A percentile compares a stretch with the other conserved stretches of the same genome.
phyloP scores from a whole-genome alignment of 148 eudicot species.

The Rheum nobile region DNA sequence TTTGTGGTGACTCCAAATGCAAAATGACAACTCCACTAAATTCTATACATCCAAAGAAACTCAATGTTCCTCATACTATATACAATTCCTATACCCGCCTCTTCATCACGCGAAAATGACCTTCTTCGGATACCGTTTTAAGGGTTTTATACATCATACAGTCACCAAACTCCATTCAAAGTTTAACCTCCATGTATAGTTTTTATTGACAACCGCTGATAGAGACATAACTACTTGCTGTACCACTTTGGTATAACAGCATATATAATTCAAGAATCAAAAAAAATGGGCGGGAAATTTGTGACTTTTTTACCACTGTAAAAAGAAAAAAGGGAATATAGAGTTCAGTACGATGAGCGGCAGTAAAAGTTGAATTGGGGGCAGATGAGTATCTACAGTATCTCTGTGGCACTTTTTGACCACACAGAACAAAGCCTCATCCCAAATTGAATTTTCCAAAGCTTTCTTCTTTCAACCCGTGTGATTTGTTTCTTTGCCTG shows the following conservation, averaged over 20 bases:
- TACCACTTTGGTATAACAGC: neutral
- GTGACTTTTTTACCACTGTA: neutral
- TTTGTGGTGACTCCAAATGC: neutral
- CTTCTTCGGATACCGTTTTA: neutral
- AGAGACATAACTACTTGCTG: neutral
- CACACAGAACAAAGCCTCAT: neutral
- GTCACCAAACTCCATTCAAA: neutral
- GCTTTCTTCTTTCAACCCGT: neutral
- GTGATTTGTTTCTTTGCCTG: neutral
- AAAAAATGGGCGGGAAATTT: neutral
- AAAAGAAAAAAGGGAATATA: neutral
- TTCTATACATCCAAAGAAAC: neutral
- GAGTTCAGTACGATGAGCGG: constrained; percentile 7
- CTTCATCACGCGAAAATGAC: neutral
- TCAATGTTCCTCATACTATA: neutral
- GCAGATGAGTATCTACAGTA: neutral
- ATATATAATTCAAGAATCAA: neutral
- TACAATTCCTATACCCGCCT: neutral
- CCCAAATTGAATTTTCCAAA: neutral
- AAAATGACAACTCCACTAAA: neutral
- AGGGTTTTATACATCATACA: neutral
- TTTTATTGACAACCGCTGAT: neutral
- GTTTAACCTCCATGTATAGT: no score
- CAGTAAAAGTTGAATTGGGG: neutral
- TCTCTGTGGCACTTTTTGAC: neutral